A percentile compares a stretch with the other conserved stretches of the same genome.
phyloP scores from a whole-genome alignment of 2,329 filamentous ascomycete genomes.

The Penicillium hesseltinei region DNA sequence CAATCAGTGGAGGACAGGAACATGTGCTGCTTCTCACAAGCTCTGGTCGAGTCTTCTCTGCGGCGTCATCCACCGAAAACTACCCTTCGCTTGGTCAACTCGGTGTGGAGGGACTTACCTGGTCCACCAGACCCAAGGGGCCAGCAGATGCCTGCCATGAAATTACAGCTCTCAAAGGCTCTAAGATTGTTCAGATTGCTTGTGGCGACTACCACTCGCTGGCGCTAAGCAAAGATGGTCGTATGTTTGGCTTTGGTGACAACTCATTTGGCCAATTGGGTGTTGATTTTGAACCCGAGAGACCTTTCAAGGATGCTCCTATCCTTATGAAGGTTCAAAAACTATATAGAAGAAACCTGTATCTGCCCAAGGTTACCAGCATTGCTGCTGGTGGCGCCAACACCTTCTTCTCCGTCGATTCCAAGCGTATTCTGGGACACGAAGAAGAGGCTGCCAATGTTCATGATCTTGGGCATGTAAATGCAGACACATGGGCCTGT shows the following conservation, averaged over 20 bases:
- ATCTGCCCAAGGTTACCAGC: slow-evolving; percentile 66
- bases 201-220: slow-evolving; percentile 85
- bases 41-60: slow-evolving; percentile 80
- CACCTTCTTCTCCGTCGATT: slow-evolving; percentile 84
- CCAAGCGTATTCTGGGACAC: slow-evolving; percentile 56
- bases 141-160: slow-evolving; percentile 82
- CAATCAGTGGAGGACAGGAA: slow-evolving; percentile 76
- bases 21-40: slow-evolving; percentile 84
- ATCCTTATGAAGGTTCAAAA: slow-evolving; percentile 67
- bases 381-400: slow-evolving; percentile 84
- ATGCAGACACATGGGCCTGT: slow-evolving; percentile 79
- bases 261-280: slow-evolving; percentile 90
- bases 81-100: slow-evolving; percentile 85
- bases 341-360: slow-evolving; percentile 67
- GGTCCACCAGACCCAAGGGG: slow-evolving; percentile 72
- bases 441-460: slow-evolving; percentile 42
- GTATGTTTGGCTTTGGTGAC: slow-evolving; percentile 84
- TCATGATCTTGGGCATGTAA: slow-evolving; percentile 55
- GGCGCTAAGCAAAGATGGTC: slow-evolving; percentile 70
- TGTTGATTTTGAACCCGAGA: slow-evolving; percentile 65
- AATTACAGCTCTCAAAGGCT: slow-evolving; percentile 67
- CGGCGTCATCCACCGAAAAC: slow-evolving; percentile 73
- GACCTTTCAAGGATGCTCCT: slow-evolving; percentile 66
- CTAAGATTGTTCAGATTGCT: slow-evolving; percentile 71
- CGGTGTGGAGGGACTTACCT: slow-evolving; percentile 78